phyloP scores from a whole-genome alignment of 1,139 yeast genomes.

The Casaregolazyma lundiana region DNA sequence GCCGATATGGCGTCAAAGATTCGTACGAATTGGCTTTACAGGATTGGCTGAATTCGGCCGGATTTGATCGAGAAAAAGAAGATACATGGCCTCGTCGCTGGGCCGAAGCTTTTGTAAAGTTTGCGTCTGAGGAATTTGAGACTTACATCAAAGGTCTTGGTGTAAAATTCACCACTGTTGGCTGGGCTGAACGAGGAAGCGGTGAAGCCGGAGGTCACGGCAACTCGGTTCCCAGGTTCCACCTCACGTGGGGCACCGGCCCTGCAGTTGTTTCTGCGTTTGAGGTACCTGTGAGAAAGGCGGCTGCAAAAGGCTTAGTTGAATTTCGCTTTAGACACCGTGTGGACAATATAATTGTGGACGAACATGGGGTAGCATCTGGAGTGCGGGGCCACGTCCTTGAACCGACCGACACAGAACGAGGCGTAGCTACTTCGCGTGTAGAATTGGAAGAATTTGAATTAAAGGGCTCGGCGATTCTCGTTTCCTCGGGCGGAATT shows the following conservation, averaged over 20 bases:
- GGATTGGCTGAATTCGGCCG: slow-evolving; percentile 6
- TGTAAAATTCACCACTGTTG: slow-evolving; percentile 5
- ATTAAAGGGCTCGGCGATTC: not conserved
- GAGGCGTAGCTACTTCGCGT: slow-evolving; percentile 6
- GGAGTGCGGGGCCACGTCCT: slow-evolving; percentile 6
- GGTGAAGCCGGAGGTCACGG: slow-evolving; percentile 4
- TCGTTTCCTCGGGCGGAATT: slow-evolving; percentile 3
- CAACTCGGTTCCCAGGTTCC: slow-evolving; percentile 6
- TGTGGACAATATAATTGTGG: slow-evolving; percentile 1
- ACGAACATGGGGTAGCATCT: not conserved
- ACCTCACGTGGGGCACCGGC: slow-evolving; percentile 7
- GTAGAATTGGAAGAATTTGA: slow-evolving; percentile 1
- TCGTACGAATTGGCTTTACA: slow-evolving; percentile 3
- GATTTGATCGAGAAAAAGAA: slow-evolving; percentile 5
- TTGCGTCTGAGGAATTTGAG: slow-evolving; percentile 6
- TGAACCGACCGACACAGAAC: slow-evolving; percentile 1
- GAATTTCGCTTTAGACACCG: slow-evolving; percentile 5
- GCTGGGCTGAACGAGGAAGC: slow-evolving; percentile 7
- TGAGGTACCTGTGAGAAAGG: slow-evolving; percentile 5
- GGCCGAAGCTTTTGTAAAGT: slow-evolving; percentile 6
- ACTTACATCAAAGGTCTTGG: slow-evolving; percentile 2
- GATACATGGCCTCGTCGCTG: slow-evolving; percentile 6
- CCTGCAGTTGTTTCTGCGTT: slow-evolving; percentile 1
- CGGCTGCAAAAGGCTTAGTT: not conserved
- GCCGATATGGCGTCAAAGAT: slow-evolving; percentile 1